Percentiles rank a stretch among this genome's conserved stretches.
phyloP scores from a whole-genome alignment of 108 stramenopile genomes.

The Epipyxis sp. region DNA sequence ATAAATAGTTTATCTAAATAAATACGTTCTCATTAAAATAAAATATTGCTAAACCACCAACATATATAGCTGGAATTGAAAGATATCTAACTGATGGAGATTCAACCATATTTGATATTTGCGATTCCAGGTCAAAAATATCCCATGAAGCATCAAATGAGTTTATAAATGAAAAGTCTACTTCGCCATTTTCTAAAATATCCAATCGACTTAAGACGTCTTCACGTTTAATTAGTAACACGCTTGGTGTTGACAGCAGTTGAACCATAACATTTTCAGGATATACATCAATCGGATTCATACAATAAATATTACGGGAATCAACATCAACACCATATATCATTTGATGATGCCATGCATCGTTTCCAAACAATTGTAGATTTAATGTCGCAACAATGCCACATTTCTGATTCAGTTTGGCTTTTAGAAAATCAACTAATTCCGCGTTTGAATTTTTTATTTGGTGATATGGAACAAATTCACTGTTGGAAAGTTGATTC shows the following conservation, averaged over 20 bases:
- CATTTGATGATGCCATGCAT: constrained; percentile 18
- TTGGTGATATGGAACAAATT: not conserved
- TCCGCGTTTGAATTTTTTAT: not conserved
- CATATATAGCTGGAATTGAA: too few relatives aligned
- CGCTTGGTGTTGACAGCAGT: constrained; percentile 3
- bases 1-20: too few relatives aligned
- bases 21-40: too few relatives aligned
- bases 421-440: not conserved
- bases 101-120: too few relatives aligned
- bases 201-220: constrained; percentile 6
- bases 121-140: too few relatives aligned
- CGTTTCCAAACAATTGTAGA: not conserved
- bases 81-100: too few relatives aligned
- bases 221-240: not conserved
- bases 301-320: not conserved
- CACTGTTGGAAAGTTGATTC: not conserved
- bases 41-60: too few relatives aligned
- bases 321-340: not conserved
- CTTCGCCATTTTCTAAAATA: not conserved
- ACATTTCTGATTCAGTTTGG: not conserved
- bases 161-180: too few relatives aligned
- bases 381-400: not conserved
- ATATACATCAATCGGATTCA: not conserved
- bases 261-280: not conserved
- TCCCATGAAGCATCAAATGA: too few relatives aligned